Conservation (phyloP, 108 stramenopile species). For the Chaetoceros tenuissimus region DNA sequence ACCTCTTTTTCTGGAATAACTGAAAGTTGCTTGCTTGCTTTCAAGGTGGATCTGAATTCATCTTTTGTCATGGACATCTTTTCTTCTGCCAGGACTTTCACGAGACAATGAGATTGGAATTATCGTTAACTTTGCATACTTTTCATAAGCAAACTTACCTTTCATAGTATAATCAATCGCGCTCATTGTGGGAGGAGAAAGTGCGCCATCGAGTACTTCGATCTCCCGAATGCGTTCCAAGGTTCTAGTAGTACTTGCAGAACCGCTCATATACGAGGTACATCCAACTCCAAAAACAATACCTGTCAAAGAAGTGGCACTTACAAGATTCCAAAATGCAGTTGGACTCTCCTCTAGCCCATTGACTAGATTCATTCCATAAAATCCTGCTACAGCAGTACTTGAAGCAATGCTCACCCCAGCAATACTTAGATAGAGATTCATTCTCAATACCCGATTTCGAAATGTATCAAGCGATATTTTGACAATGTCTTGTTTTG, state of each 20-base stretch:
- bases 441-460: conserved; percentile 82
- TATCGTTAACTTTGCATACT: too few species aligned
- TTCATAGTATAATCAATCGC: conserved; percentile 48
- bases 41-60: conserved; percentile 16
- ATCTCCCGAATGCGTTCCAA: conserved; percentile 36
- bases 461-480: conserved; percentile 69
- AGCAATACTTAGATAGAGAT: conserved; percentile 64
- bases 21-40: conserved; percentile 13
- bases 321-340: conserved; percentile 47
- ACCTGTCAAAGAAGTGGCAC: conserved; percentile 7
- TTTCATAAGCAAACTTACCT: too few species aligned
- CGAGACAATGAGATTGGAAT: too few species aligned
- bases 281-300: conserved; percentile 17
- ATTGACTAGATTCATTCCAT: conserved; percentile 84
- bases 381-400: conserved; percentile 77
- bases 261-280: conserved; percentile 29
- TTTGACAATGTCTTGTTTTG: conserved; percentile 79
- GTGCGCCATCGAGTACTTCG: conserved; percentile 35
- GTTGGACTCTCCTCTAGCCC: conserved; percentile 56
- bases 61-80: conserved; percentile 14
- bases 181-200: conserved; percentile 34
- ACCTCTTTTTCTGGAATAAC: conserved; percentile 25
- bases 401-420: conserved; percentile 48
- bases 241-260: conserved; percentile 28
- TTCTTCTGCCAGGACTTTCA: conserved; percentile 16